Base-by-base conservation (phyloP, 2,329 filamentous ascomycete species). In the Verticillium zaregamsianum region DNA sequence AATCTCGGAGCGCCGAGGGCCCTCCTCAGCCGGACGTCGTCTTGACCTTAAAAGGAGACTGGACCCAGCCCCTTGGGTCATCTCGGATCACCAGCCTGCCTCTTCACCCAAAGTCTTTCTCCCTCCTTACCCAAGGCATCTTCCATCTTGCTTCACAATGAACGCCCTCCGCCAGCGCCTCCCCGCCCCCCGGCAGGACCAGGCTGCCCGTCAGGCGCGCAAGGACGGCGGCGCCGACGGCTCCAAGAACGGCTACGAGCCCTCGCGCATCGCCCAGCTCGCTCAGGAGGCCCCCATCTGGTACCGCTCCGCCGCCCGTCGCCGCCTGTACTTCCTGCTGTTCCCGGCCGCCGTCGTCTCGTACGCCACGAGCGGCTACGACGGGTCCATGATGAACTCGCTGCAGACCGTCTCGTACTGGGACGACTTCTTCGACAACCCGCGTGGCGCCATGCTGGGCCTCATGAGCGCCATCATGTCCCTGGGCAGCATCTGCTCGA, bases 351-450 rank as follows among this genome's bases (percentile, higher is more conserved):
- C 70, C 32, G 70, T 76, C 45, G 69, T 75, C 1, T 73, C 72
- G 0, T 74, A 74, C 33, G 72, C 71, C 32, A 82, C 81, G 5
- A 80, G 77, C 61, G 79, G 80, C 1, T 82, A 81, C 59, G 79
- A 82, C 66, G 79, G 79, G 3, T 77, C 75, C 20, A 79, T 83
- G 74, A 79, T 82, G 74, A 82, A 83, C 64, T 77, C 76, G 6
- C 66, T 83, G 1, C 80, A 83, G 64, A 72, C 76, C 0, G 69
- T 80, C 0, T 67, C 71, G 0, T 71, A 73, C 15, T 80, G 77
- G 77, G 71, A 79, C 39, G 71, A 73, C n/a, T 80, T 72, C 58
- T 76, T 77, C 32, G 67, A 69, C 31, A 71, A 71, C 39, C 75
- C 75, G 0, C 65, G 68, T 4, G 72, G 74, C 0, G 66, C 72